Base-by-base conservation (phyloP, 2,329 filamentous ascomycete genomes). In the Daldinia sp. region DNA sequence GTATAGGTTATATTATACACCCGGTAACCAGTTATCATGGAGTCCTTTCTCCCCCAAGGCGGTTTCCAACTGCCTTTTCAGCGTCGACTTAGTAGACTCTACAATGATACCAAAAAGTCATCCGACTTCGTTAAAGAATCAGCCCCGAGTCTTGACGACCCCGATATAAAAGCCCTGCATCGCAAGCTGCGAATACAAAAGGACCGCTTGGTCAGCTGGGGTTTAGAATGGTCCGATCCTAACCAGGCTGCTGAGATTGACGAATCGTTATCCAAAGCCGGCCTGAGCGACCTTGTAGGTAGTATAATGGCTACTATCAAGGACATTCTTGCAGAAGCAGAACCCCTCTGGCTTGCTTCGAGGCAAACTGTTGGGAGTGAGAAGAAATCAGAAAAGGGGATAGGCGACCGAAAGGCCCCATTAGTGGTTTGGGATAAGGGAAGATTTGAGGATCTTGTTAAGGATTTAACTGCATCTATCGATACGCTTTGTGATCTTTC, bases 291-390 rank as follows among this genome's bases (percentile, higher is more conserved):
- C 77, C 88, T 93, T 1, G 92, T 94, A 59, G 89, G 89, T 65
- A 93, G 91, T 77, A 92, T 94, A 74, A 89, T 95, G 85, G 88
- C 88, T 15, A 94, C 91, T 56, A 93, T 94, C 77, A 93, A 93
- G 76, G 92, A 93, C 73, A 92, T 93, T 57, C 82, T 93, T 50
- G 90, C 91, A 63, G 92, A 94, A 78, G 90, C 90, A 1, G 92
- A 94, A 76, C 87, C 88, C 5, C 85, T 94, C 65, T 92, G 91
- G 86, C 82, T 86, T 65, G 88, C 85, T 74, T 89, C 87, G 10
- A 87, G 86, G 74, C 81, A 84, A 18, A 72, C 80, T 20, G 75
- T 81, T 13, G 79, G 81, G 60, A 76, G 79, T 28, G 78, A 76
- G 18, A 82, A 81, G 23, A 65, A 70, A 0, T 79, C 82, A 0